These are phyloP conservation scores for Penicillium samsonianum DNA, from an alignment of 495 filamentous ascomycete species.

Conservation along the genomic window DNA sequence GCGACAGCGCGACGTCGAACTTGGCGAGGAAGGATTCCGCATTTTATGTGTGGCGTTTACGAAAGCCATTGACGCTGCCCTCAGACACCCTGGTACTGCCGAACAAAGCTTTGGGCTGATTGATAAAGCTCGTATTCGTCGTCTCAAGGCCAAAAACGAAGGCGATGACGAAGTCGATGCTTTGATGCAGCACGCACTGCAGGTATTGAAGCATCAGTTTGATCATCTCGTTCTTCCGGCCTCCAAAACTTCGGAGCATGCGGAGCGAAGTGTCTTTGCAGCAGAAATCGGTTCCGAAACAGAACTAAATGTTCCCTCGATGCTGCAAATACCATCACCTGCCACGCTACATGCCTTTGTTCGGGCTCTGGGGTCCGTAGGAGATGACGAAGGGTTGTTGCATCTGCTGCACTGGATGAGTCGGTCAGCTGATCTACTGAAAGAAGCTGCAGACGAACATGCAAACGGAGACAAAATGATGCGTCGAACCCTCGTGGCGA, in stretches of 20 bases:
- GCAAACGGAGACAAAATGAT: conserved; percentile 46
- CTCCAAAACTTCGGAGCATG: conserved; percentile 26
- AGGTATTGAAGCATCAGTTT: conserved; percentile 38
- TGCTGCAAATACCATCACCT: conserved; percentile 46
- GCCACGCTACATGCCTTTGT: conserved; percentile 55
- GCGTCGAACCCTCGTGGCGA: conserved; percentile 52
- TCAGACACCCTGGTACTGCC: conserved; percentile 26
- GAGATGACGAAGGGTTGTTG: conserved; percentile 53
- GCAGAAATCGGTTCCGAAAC: conserved; percentile 14
- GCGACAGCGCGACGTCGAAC: conserved; percentile 37
- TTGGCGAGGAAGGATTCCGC: conserved; percentile 46
- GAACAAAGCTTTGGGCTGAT: conserved; percentile 31
- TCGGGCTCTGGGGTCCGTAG: conserved; percentile 49
- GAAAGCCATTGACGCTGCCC: conserved; percentile 39
- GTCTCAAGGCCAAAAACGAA: conserved; percentile 8
- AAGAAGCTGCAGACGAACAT: conserved; percentile 40
- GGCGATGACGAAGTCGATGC: conserved; percentile 27
- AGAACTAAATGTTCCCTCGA: conserved; percentile 29
- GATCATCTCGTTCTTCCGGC: conserved; percentile 40
- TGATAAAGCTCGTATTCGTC: conserved; percentile 13
- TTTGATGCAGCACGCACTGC: conserved; percentile 37
- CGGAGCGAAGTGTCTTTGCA: conserved; percentile 25
- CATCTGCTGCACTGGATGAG: conserved; percentile 58
- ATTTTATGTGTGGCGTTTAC: conserved; percentile 49
- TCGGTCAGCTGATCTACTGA: conserved; percentile 36